phyloP scores from a whole-genome alignment of 2,329 filamentous ascomycete species.

The Colletotrichum chrysophilum region DNA sequence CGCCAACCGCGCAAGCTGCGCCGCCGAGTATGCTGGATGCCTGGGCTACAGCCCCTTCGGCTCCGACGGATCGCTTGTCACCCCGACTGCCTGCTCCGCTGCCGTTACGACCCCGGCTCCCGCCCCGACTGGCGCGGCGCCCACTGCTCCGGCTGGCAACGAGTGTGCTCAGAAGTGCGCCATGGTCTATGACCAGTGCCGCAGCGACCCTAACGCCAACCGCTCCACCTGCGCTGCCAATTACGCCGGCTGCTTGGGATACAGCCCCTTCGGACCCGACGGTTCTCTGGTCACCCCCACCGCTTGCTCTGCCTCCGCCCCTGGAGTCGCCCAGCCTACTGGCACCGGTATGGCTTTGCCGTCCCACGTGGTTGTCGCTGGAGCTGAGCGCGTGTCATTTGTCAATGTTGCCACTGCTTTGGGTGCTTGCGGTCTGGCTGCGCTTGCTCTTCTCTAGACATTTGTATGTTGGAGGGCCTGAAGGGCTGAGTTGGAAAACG shows the following conservation, averaged over 20 bases:
- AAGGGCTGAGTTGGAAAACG: background rate
- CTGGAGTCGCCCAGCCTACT: background rate
- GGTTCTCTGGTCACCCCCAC: background rate
- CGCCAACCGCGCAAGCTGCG: background rate
- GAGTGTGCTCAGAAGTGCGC: background rate
- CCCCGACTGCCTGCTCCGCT: background rate
- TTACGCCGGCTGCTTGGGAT: background rate
- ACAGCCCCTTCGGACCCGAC: background rate
- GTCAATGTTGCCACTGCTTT: background rate
- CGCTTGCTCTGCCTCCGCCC: background rate
- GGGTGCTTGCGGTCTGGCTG: background rate
- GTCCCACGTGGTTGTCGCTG: background rate
- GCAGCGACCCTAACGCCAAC: background rate
- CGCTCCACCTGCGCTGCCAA: background rate
- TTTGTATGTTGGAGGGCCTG: background rate
- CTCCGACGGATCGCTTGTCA: background rate
- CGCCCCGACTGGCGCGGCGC: background rate
- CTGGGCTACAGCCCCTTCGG: background rate
- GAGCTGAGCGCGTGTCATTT: background rate
- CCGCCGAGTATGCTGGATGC: background rate
- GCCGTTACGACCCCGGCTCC: background rate
- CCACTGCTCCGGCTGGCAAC: background rate
- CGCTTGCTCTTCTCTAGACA: background rate
- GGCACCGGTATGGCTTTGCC: background rate
- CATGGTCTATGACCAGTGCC: background rate